These are phyloP conservation scores for Sedum album DNA, from an alignment of 164 flowering plant species.

Conservation along the genomic window DNA sequence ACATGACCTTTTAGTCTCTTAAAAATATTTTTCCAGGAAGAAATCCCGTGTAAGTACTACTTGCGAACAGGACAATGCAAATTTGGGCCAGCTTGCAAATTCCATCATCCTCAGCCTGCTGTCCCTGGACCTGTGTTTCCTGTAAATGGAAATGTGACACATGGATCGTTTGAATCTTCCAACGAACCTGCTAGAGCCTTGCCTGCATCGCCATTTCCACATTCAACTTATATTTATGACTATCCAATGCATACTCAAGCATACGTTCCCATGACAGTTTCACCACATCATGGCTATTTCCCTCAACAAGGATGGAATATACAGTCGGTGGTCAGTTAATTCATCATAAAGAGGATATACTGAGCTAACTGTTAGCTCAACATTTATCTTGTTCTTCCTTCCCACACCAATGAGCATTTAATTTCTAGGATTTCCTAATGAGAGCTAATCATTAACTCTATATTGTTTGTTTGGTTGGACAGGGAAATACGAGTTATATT, in stretches of 20 bases:
- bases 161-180: conserved; percentile 30
- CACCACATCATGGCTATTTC: conserved; percentile 47
- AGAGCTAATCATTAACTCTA: background rate
- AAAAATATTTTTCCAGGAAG: conserved; percentile 34
- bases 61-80: conserved; percentile 66
- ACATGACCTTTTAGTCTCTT: background rate
- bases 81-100: conserved; percentile 77
- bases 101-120: conserved; percentile 68
- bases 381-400: background rate
- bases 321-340: conserved; percentile 49
- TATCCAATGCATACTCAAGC: conserved; percentile 37
- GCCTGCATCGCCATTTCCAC: conserved; percentile 24
- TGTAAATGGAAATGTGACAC: conserved; percentile 30
- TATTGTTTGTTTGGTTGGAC: conserved; percentile 12
- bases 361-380: background rate
- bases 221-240: conserved; percentile 34
- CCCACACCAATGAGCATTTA: background rate
- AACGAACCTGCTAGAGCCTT: conserved; percentile 35
- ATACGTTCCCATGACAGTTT: conserved; percentile 43
- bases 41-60: conserved; percentile 54
- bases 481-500: conserved; percentile 36
- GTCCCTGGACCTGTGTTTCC: conserved; percentile 29
- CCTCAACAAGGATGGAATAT: conserved; percentile 60
- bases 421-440: background rate
- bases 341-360: background rate